phyloP scores from a whole-genome alignment of 352 stramenopile species.

The Phytophthora vignae region DNA sequence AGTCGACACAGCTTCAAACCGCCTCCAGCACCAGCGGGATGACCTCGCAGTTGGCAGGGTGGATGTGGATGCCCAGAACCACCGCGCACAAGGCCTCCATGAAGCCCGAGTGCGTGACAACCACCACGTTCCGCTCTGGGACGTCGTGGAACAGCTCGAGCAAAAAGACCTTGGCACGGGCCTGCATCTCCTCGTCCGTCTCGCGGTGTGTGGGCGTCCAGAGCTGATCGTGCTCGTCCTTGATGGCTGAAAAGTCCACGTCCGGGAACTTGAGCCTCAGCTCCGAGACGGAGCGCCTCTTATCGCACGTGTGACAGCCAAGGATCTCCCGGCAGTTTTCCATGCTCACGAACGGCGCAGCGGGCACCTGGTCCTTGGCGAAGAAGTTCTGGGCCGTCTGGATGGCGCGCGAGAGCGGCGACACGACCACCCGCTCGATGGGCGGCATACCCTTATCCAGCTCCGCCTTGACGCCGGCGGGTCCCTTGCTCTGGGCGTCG shows the following conservation, averaged over 20 bases:
- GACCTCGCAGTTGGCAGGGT: constrained; percentile 57
- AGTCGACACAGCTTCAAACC: constrained; percentile 2
- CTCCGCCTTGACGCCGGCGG: constrained; percentile 41
- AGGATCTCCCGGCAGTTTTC: constrained; percentile 73
- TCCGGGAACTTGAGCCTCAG: constrained; percentile 60
- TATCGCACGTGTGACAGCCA: constrained; percentile 75
- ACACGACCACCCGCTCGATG: constrained; percentile 74
- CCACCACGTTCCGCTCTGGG: constrained; percentile 58
- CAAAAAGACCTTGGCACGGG: constrained; percentile 58
- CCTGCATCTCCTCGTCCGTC: constrained; percentile 63
- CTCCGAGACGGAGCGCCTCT: constrained; percentile 52
- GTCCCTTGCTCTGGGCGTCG: constrained; percentile 58
- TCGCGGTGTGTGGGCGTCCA: constrained; percentile 72
- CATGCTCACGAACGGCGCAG: constrained; percentile 56
- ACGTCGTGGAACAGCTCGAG: constrained; percentile 60
- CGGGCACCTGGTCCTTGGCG: constrained; percentile 33
- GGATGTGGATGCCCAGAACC: constrained; percentile 45
- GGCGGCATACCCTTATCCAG: constrained; percentile 61
- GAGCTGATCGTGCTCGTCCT: constrained; percentile 59
- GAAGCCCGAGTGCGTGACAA: constrained; percentile 79
- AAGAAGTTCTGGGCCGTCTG: constrained; percentile 76
- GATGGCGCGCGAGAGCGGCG: constrained; percentile 71
- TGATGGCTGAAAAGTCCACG: constrained; percentile 69
- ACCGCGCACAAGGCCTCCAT: constrained; percentile 65
- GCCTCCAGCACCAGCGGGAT: constrained; percentile 54